Conservation (phyloP, 108 stramenopile genomes). For the Halocafeteria seosinensis region DNA sequence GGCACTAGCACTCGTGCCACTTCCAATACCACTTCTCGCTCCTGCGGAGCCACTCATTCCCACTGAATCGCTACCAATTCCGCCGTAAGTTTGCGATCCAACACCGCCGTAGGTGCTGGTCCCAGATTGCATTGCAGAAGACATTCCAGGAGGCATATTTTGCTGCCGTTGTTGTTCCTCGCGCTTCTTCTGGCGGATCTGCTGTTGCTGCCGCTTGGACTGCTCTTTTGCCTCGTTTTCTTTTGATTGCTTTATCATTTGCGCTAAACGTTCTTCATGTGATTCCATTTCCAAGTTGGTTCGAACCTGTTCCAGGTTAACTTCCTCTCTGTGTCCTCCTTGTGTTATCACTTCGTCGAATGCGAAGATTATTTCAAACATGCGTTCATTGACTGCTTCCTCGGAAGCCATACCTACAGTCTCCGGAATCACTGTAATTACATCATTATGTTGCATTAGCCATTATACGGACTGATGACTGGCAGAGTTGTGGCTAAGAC, state of each 20-base stretch:
- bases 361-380: constrained; percentile 93
- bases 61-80: background rate
- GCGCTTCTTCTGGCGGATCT: constrained; percentile 17
- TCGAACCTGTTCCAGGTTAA: constrained; percentile 59
- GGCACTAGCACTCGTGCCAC: background rate
- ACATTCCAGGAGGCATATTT: too few species aligned
- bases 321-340: constrained; percentile 88
- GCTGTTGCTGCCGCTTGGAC: constrained; percentile 67
- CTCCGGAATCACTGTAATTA: constrained; percentile 93
- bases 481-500: too few species aligned
- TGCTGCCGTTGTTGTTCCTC: too few species aligned
- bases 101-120: background rate
- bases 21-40: background rate
- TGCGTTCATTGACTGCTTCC: constrained; percentile 62
- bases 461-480: background rate
- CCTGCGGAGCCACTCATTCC: background rate
- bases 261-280: constrained; percentile 85
- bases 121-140: background rate
- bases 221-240: constrained; percentile 66
- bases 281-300: constrained; percentile 93
- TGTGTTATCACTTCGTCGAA: constrained; percentile 95
- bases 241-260: constrained; percentile 71
- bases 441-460: too few species aligned
- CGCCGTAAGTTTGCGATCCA: background rate
- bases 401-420: constrained; percentile 52